phyloP scores from a whole-genome alignment of 192 early-diverging fungal genomes.

The Backusella tarrabulga region DNA sequence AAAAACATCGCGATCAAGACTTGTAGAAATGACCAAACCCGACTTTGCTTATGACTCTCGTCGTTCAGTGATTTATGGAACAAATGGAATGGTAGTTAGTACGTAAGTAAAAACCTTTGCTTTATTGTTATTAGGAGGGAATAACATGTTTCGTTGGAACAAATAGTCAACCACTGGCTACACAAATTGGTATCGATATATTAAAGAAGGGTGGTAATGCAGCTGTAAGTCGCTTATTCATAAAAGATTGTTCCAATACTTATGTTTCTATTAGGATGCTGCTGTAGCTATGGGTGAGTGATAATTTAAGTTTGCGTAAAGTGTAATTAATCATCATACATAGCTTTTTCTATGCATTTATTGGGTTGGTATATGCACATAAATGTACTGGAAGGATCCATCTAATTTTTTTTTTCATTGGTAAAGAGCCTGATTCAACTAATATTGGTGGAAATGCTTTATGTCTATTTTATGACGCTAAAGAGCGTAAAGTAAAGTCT shows the following conservation, averaged over 20 bases:
- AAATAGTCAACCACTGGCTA: conserved; percentile 66
- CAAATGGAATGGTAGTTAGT: conserved; percentile 62
- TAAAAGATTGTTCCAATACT: background rate
- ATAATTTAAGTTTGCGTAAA: background rate
- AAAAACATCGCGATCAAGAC: too few species aligned
- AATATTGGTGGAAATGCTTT: conserved; percentile 80
- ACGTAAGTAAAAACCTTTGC: conserved; percentile 17
- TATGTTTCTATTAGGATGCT: conserved; percentile 38
- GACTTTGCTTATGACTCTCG: conserved; percentile 32
- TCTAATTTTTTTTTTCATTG: background rate
- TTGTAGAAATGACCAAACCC: too few species aligned
- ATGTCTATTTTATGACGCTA: conserved; percentile 73
- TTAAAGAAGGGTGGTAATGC: conserved; percentile 74
- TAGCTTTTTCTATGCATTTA: conserved; percentile 62
- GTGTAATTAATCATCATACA: background rate
- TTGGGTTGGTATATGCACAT: conserved; percentile 39
- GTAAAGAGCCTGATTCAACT: conserved; percentile 62
- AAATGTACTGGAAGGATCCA: background rate
- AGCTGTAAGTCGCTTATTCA: conserved; percentile 42
- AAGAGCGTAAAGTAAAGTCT: conserved; percentile 45
- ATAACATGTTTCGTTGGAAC: background rate
- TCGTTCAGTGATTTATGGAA: conserved; percentile 54
- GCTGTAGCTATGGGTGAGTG: conserved; percentile 50
- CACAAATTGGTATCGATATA: conserved; percentile 58
- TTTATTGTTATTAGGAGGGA: background rate